Evolutionary conservation across 2,329 filamentous ascomycete species (phyloP), one percentile per base, ranked within the genome.

Genomic region (Cercospora berteroae): DNA sequence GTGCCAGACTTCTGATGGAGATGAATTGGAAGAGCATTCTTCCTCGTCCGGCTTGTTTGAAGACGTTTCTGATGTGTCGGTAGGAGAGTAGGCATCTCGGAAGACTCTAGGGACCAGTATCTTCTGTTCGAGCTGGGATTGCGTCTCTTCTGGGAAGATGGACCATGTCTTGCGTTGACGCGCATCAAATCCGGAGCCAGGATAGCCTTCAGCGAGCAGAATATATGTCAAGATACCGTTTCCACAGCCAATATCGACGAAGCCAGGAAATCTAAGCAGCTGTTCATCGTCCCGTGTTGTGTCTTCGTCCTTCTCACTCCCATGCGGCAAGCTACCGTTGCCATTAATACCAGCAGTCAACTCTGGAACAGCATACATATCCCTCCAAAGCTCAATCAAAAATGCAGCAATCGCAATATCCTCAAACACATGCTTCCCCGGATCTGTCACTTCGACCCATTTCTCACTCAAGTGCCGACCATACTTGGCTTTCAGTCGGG

Each of bases 191-290:
- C 95, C 95, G 87, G 90, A 96, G 23, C 95, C 95, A 0, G 77
- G 73, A 78, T 93, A 98, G 10, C 93, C 93, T 80, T 98, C 94
- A 67, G 85, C 81, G 13, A 88, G 84, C 4, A 99, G 85, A 42
- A 99, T 87, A 76, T 96, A 87, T 7, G 96, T 92, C 1, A 99
- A 85, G 3, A 99, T 83, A 0, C 95, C 95, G 75, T 98, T 99
- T 1, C 95, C 95, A 76, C 95, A 98, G 5, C 94, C 95, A 56
- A 99, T 93, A 75, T 99, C 95, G 20, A 97, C 91, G 74, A 98
- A 99, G 0, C 94, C 94, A 0, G 93, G 92, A 73, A 97, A 97
- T 0, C 72, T 68, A 0, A 69, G 52, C n/a, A 63, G 33, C 55
- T 77, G 74, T 18, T 65, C 6, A 67, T 55, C 48, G 16, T 55